phyloP scores from a whole-genome alignment of 2,329 filamentous ascomycete genomes.

The Saccharata proteae region DNA sequence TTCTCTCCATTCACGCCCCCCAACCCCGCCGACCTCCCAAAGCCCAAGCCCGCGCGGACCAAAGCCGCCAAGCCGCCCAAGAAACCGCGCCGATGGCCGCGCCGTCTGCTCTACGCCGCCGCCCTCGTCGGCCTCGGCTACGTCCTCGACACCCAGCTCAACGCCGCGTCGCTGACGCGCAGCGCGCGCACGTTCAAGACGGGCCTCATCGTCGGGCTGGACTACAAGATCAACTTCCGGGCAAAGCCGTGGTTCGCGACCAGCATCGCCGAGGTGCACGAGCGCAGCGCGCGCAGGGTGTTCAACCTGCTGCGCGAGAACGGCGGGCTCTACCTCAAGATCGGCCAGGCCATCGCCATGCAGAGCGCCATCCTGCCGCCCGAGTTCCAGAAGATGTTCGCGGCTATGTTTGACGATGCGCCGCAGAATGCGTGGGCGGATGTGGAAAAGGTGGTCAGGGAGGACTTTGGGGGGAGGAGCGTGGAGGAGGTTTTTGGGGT shows the following conservation, averaged over 20 bases:
- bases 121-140: constrained; percentile 51
- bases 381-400: constrained; percentile 93
- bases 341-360: constrained; percentile 97
- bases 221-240: constrained; percentile 96
- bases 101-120: constrained; percentile 54
- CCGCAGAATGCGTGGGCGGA: constrained; percentile 84
- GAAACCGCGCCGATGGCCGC: constrained; percentile 63
- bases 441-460: constrained; percentile 69
- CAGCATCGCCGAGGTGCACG: constrained; percentile 65
- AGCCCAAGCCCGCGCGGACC: constrained; percentile 37
- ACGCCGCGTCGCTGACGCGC: constrained; percentile 66
- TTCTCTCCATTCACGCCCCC: constrained; percentile 48
- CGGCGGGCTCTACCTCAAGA: constrained; percentile 92
- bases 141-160: constrained; percentile 58
- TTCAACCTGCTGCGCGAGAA: constrained; percentile 74
- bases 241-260: constrained; percentile 62
- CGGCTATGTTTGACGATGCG: constrained; percentile 94
- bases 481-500: constrained; percentile 89
- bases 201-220: constrained; percentile 68
- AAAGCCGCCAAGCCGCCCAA: constrained; percentile 57
- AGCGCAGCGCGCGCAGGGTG: constrained; percentile 69
- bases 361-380: constrained; percentile 87
- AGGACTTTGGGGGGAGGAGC: constrained; percentile 76
- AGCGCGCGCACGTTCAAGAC: constrained; percentile 70
- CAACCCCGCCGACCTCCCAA: constrained; percentile 65